These are phyloP conservation scores for Mortierella hygrophila DNA, from an alignment of 192 early-diverging fungal genomes.

Conservation along the genomic window DNA sequence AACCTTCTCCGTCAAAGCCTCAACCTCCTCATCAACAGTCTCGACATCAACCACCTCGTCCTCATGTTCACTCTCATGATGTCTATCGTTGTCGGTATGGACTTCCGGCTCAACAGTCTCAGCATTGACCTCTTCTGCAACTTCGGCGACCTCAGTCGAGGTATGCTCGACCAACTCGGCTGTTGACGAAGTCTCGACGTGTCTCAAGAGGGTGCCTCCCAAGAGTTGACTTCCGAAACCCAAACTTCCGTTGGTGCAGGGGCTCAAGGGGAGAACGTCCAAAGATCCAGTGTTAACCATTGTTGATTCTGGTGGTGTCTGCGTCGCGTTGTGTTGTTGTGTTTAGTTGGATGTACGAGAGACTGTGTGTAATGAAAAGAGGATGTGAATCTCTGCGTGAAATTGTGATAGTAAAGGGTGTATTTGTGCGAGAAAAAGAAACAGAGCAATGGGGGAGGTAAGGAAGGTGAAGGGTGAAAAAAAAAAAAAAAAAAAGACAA, in stretches of 20 bases:
- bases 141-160: background rate
- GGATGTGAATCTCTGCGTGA: too few species aligned
- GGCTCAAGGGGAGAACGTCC: constrained; percentile 38
- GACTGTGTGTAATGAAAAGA: background rate
- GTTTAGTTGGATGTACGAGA: background rate
- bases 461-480: background rate
- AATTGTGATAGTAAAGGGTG: background rate
- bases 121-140: background rate
- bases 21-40: constrained; percentile 1
- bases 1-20: background rate
- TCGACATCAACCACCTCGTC: background rate
- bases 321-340: background rate
- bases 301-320: background rate
- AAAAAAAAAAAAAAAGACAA: background rate
- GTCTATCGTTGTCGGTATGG: background rate
- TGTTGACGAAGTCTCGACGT: constrained; percentile 1
- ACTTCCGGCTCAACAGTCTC: background rate
- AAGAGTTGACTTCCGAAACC: constrained; percentile 30
- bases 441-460: background rate
- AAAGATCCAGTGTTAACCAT: constrained; percentile 35
- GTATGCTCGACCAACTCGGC: background rate
- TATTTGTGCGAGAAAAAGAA: background rate
- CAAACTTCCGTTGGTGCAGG: constrained; percentile 40
- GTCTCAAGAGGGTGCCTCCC: constrained; percentile 9
- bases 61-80: background rate